phyloP scores from a whole-genome alignment of 2,329 filamentous ascomycete species.

The Xylariaceae sp. region DNA sequence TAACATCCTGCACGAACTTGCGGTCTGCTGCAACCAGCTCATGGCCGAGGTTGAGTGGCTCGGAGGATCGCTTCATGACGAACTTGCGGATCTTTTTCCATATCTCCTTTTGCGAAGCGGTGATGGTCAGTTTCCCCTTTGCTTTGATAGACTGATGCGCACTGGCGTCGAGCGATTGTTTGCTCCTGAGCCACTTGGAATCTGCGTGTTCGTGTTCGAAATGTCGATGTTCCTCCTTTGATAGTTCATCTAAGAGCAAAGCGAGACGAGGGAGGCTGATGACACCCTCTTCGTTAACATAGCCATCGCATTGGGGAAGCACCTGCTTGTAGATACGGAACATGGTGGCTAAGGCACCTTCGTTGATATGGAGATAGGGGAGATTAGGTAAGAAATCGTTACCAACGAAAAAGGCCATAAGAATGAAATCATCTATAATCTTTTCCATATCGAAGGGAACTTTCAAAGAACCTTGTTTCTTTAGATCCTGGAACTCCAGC shows the following conservation, averaged over 20 bases:
- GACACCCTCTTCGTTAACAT: conserved; percentile 91
- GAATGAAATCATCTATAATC: conserved; percentile 97
- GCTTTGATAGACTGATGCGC: conserved; percentile 55
- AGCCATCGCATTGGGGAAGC: conserved; percentile 81
- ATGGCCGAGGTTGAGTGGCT: conserved; percentile 68
- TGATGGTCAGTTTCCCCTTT: conserved; percentile 67
- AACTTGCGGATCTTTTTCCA: conserved; percentile 82
- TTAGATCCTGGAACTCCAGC: conserved; percentile 91
- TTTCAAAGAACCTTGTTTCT: conserved; percentile 64
- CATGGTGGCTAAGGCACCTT: conserved; percentile 94
- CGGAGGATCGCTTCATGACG: conserved; percentile 62
- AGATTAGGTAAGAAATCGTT: conserved; percentile 98
- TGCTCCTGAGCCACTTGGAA: conserved; percentile 87
- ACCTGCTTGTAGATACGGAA: conserved; percentile 94
- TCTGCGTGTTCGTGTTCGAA: conserved; percentile 90
- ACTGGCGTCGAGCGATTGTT: conserved; percentile 67
- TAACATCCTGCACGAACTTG: conserved; percentile 87
- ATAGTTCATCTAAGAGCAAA: conserved; percentile 75
- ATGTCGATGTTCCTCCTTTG: conserved; percentile 84
- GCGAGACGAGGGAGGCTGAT: conserved; percentile 82
- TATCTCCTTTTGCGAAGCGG: conserved; percentile 73
- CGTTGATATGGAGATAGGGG: conserved; percentile 95
- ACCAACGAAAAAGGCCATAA: conserved; percentile 99
- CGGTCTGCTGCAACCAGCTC: conserved; percentile 78
- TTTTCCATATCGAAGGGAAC: conserved; percentile 91